These are phyloP conservation scores for Alternaria incomplexa DNA, from an alignment of 2,329 filamentous ascomycete genomes.

Conservation along the genomic window DNA sequence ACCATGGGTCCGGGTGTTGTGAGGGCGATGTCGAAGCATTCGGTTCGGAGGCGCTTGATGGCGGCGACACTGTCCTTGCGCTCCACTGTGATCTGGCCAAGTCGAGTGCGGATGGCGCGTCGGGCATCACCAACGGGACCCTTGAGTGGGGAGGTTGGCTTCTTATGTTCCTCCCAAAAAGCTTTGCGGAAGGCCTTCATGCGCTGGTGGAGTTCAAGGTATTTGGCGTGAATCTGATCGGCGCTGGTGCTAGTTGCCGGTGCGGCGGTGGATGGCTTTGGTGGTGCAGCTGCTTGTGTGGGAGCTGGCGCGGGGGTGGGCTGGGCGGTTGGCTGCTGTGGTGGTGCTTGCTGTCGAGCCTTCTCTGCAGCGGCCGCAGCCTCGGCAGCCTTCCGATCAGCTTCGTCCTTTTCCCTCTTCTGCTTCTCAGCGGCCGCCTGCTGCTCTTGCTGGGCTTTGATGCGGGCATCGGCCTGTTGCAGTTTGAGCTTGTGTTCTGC, in stretches of 20 bases:
- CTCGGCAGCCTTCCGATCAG: constrained; percentile 38
- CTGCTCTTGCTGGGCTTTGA: constrained; percentile 38
- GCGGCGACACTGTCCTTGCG: constrained; percentile 33
- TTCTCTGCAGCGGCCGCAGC: constrained; percentile 33
- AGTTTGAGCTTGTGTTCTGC: constrained; percentile 36
- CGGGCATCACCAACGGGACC: constrained; percentile 39
- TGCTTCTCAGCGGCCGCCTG: constrained; percentile 38
- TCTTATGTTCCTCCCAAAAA: constrained; percentile 35
- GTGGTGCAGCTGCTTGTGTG: constrained; percentile 2
- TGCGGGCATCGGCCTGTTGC: constrained; percentile 39
- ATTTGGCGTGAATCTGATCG: constrained; percentile 42
- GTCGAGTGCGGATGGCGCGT: constrained; percentile 36
- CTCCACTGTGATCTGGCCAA: constrained; percentile 44
- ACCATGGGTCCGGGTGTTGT: constrained; percentile 36
- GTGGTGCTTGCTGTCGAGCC: constrained; percentile 25
- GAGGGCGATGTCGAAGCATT: constrained; percentile 35
- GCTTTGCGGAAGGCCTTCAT: constrained; percentile 47
- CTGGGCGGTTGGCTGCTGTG: constrained; percentile 15
- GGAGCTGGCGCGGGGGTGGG: constrained; percentile 7
- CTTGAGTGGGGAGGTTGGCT: constrained; percentile 35
- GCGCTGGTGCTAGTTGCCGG: constrained; percentile 23
- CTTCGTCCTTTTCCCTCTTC: constrained; percentile 36
- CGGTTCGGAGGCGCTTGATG: constrained; percentile 36
- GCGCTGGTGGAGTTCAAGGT: constrained; percentile 43
- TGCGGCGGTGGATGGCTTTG: constrained; percentile 8